phyloP scores from a whole-genome alignment of 768 basidiomycete species.

The Phylloporus sp. region DNA sequence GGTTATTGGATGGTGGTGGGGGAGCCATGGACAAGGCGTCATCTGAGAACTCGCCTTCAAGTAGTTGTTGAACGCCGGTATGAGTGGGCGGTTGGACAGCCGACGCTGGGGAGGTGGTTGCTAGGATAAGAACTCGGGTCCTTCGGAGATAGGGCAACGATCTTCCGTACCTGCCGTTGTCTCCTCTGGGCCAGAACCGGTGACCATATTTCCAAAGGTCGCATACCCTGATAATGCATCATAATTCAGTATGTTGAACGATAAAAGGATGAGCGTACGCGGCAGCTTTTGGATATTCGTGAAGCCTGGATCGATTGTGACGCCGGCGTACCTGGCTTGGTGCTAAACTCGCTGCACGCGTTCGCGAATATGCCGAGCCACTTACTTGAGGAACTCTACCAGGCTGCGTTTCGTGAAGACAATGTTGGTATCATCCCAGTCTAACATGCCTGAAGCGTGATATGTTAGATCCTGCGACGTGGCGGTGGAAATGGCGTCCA shows the following conservation, averaged over 20 bases:
- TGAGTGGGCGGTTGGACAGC: not conserved
- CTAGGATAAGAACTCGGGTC: conserved; percentile 1
- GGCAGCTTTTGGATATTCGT: conserved; percentile 71
- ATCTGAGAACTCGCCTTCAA: conserved; percentile 40
- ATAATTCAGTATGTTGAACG: not conserved
- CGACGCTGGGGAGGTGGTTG: conserved; percentile 6
- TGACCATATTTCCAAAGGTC: conserved; percentile 53
- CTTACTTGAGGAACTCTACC: conserved; percentile 74
- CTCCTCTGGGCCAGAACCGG: conserved; percentile 19
- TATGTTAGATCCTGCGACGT: not conserved
- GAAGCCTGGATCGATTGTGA: conserved; percentile 73
- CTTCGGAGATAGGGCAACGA: not conserved
- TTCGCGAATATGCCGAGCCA: not conserved
- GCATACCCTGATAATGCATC: conserved; percentile 51
- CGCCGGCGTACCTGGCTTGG: conserved; percentile 57
- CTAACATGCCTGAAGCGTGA: conserved; percentile 55
- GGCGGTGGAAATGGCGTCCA: not conserved
- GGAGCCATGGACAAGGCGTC: conserved; percentile 61
- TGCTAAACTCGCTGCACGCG: conserved; percentile 23
- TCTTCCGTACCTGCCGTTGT: conserved; percentile 20
- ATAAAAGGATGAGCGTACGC: conserved; percentile 36
- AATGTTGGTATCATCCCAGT: conserved; percentile 73
- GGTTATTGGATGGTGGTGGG: conserved; percentile 21
- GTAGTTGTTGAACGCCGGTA: conserved; percentile 4
- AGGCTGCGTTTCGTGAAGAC: conserved; percentile 76